Base-by-base conservation (phyloP, 768 basidiomycete genomes). In the Tulasnella calospora region DNA sequence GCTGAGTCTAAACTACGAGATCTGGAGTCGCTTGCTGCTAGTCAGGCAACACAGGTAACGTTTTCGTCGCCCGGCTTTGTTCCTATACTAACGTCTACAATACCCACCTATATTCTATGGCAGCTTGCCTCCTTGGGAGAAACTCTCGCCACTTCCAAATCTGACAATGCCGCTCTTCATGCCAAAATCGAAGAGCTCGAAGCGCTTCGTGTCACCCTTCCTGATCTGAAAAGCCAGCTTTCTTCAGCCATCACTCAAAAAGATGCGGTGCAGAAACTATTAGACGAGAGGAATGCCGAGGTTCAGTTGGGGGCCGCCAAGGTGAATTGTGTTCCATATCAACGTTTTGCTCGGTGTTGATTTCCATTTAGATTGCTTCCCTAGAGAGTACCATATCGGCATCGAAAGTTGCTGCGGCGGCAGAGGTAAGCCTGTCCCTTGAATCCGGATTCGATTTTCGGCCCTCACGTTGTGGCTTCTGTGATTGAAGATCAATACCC, bases 201-300 rank as follows among this genome's bases (percentile, higher is more conserved):
- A 38, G 33, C 51, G 21, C 47, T 61, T 35, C 47, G 57, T 33
- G 33, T 27, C 1, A 33, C 23, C 19, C 21, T 76, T n/a, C 19
- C 75, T n/a, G 75, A 61, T 21, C 75, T 76, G 30, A 27, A 76
- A 67, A 23, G 3, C 23, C 75, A 76, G 21, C 41, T 76, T 9
- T 23, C 75, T 46, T 35, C 55, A n/a, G 57, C 55, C n/a, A 55
- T 19, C 75, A 8, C n/a, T 2, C 47, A 57, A 13, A 76, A 76
- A 23, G 75, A 30, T 30, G n/a, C 33, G 21, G 21, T 76, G 8
- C 46, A 51, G 27, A 21, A 44, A 35, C 44, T 41, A 36, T 44
- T 74, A 41, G 73, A 44, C 23, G 44, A 74, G 44, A 47, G 3
- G 21, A 51, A n/a, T 36, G 55, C 38, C 12, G 51, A 57, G 19